Evolutionary conservation across 2,329 filamentous ascomycete species (phyloP).

Genomic region (Parastagonospora avenae): DNA sequence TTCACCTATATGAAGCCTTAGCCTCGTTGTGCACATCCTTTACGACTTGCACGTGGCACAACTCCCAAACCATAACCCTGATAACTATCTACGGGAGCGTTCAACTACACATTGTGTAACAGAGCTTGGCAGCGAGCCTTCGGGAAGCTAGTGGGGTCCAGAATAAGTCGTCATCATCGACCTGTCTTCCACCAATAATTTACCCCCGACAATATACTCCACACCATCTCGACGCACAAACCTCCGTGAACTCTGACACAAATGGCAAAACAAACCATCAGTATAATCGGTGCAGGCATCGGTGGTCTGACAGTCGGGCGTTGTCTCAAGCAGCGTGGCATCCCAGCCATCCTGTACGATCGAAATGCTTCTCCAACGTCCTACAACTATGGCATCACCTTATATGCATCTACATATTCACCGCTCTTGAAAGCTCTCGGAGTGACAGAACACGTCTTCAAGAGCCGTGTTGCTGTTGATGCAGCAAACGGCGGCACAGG

Average conservation of each 20-base stretch:
- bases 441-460: conserved; percentile 40
- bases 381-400: conserved; percentile 49
- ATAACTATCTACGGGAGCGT: too few species aligned
- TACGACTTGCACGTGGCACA: too few species aligned
- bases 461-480: conserved; percentile 39
- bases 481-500: conserved; percentile 29
- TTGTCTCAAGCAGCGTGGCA: conserved; percentile 39
- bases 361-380: conserved; percentile 27
- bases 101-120: not conserved
- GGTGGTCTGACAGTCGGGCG: conserved; percentile 50
- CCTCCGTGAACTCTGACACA: not conserved
- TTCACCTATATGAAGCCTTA: too few species aligned
- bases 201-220: not conserved
- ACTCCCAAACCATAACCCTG: too few species aligned
- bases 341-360: conserved; percentile 43
- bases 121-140: not conserved
- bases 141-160: not conserved
- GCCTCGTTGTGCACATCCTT: too few species aligned
- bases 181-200: too few species aligned
- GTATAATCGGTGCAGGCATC: conserved; percentile 53
- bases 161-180: too few species aligned
- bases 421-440: conserved; percentile 40
- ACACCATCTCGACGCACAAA: not conserved
- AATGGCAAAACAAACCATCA: conserved; percentile 3
- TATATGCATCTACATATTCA: conserved; percentile 39